Percentiles rank a stretch among this genome's conserved stretches.
phyloP scores from a whole-genome alignment of 805 yeast genomes.

The Kregervanrija pseudodelftensis region DNA sequence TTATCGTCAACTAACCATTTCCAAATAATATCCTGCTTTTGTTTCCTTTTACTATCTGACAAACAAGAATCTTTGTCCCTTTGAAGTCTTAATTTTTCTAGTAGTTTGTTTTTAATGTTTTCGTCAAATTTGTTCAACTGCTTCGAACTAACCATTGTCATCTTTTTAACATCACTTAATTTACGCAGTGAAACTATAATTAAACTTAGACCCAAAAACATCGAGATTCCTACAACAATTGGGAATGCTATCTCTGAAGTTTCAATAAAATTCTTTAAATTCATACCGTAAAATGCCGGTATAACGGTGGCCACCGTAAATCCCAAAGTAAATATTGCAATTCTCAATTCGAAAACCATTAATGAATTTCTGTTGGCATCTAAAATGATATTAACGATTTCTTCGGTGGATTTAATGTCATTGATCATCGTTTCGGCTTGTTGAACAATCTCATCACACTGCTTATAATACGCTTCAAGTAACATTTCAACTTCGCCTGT shows the following conservation, averaged over 20 bases:
- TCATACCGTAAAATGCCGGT: constrained; percentile 90
- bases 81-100: constrained; percentile 8
- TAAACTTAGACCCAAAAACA: constrained; percentile 45
- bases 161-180: constrained; percentile 52
- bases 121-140: constrained; percentile 22
- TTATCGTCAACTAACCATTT: constrained; percentile 47
- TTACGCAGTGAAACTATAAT: constrained; percentile 51
- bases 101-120: constrained; percentile 12
- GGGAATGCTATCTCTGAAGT: constrained; percentile 60
- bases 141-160: constrained; percentile 49
- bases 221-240: constrained; percentile 43
- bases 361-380: constrained; percentile 88
- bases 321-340: constrained; percentile 78
- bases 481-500: constrained; percentile 78
- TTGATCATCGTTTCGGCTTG: constrained; percentile 76
- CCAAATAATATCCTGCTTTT: constrained; percentile 43
- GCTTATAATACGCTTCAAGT: constrained; percentile 82
- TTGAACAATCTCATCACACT: constrained; percentile 89
- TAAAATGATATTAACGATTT: constrained; percentile 81
- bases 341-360: constrained; percentile 78
- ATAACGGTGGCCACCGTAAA: constrained; percentile 76
- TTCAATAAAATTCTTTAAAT: constrained; percentile 69
- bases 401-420: constrained; percentile 87
- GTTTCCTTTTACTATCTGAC: constrained; percentile 2
- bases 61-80: neutral